Conservation (phyloP, 2,329 filamentous ascomycete genomes). For the Aspergillus pseudoterreus region DNA sequence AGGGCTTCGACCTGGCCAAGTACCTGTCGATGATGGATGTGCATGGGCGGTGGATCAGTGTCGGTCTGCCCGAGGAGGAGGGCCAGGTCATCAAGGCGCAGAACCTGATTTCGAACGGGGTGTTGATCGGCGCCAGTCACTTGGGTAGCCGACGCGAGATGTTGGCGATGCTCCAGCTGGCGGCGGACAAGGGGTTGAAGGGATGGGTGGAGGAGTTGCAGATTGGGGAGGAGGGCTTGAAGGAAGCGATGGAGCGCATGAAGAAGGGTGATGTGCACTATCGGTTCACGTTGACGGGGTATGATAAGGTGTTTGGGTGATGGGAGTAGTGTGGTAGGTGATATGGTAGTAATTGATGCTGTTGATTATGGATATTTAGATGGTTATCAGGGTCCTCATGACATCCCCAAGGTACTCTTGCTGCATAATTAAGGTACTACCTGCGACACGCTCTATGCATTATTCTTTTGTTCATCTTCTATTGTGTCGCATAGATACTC, state of each 20-base stretch:
- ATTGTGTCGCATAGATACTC: no score
- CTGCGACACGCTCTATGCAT: no score
- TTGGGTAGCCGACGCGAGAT: conserved; percentile 68
- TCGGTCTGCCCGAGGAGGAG: conserved; percentile 74
- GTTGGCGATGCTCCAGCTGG: conserved; percentile 67
- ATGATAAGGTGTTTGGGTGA: conserved; percentile 33
- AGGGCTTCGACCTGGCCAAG: conserved; percentile 55
- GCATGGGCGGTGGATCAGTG: conserved; percentile 74
- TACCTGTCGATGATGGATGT: conserved; percentile 80
- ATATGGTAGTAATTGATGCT: neutral
- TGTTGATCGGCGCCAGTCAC: conserved; percentile 67
- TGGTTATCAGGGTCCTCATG: neutral
- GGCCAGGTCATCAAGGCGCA: conserved; percentile 69
- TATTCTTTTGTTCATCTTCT: no score
- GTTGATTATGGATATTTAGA: neutral
- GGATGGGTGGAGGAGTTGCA: conserved; percentile 69
- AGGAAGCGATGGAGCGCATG: conserved; percentile 66
- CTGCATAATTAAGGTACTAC: no score
- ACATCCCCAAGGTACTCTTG: neutral
- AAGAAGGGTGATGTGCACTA: conserved; percentile 70
- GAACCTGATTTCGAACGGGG: conserved; percentile 70
- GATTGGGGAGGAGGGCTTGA: conserved; percentile 66
- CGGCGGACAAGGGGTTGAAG: conserved; percentile 65
- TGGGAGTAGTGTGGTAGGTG: neutral
- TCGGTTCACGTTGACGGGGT: conserved; percentile 62